Percentiles rank a stretch among this genome's conserved stretches.
These are phyloP conservation scores for Piedraia hortae DNA, from an alignment of 2,329 filamentous ascomycete species.

Conservation along the genomic window DNA sequence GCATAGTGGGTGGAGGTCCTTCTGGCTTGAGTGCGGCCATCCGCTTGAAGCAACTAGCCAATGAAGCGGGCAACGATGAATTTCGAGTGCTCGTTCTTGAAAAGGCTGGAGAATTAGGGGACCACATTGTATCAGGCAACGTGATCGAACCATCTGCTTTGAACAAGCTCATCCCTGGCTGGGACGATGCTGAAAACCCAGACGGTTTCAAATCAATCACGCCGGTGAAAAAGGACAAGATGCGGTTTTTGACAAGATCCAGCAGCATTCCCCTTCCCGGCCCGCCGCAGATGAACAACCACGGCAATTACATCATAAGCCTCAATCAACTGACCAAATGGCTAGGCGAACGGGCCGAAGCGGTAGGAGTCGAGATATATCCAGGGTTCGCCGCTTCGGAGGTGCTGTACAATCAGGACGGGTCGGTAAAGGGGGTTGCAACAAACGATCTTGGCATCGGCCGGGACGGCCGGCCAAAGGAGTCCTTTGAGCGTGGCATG, in stretches of 20 bases:
- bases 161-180: conserved; percentile 76
- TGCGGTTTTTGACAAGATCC: conserved; percentile 79
- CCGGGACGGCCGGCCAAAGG: conserved; percentile 59
- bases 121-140: conserved; percentile 85
- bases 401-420: conserved; percentile 62
- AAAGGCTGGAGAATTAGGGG: conserved; percentile 83
- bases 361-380: conserved; percentile 84
- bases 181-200: conserved; percentile 70
- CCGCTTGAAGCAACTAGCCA: conserved; percentile 80
- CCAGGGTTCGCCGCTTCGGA: conserved; percentile 88
- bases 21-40: conserved; percentile 83
- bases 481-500: conserved; percentile 87
- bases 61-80: conserved; percentile 80
- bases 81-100: conserved; percentile 82
- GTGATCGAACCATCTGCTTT: conserved; percentile 76
- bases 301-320: conserved; percentile 93
- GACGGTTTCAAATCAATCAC: conserved; percentile 70
- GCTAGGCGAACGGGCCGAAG: conserved; percentile 89
- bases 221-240: conserved; percentile 55
- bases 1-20: conserved; percentile 88
- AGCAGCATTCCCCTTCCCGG: conserved; percentile 53
- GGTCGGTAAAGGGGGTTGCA: conserved; percentile 74
- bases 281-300: conserved; percentile 92
- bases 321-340: conserved; percentile 88
- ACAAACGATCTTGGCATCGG: conserved; percentile 82